Evolutionary conservation across 208 protist genomes (phyloP).

Genomic region (Trypanosoma avium): DNA sequence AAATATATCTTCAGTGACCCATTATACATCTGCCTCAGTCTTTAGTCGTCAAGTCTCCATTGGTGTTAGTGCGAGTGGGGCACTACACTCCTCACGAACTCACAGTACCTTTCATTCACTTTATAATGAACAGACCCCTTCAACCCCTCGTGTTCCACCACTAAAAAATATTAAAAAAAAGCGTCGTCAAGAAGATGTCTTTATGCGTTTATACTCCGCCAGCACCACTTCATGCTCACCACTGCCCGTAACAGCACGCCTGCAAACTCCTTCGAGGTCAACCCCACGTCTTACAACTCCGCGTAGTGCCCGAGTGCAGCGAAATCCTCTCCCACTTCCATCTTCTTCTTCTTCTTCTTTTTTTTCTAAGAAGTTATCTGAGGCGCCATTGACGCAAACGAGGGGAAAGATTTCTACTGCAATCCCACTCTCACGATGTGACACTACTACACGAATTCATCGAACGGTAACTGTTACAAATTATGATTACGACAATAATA

Average conservation of each 20-base stretch:
- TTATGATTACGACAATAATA: neutral
- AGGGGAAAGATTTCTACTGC: neutral
- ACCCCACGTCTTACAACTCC: neutral
- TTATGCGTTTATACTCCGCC: conserved; percentile 15
- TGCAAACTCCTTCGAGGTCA: neutral
- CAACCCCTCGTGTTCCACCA: neutral
- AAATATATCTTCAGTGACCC: neutral
- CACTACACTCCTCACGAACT: neutral
- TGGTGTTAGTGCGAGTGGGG: neutral
- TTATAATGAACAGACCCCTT: neutral
- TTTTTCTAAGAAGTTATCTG: too few species aligned
- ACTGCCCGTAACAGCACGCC: neutral
- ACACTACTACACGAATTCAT: neutral
- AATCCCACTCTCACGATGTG: neutral
- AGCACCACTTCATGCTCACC: neutral
- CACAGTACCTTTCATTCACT: neutral
- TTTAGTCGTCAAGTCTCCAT: neutral
- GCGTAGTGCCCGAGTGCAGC: neutral
- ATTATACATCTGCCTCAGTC: neutral
- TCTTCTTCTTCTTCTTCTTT: too few species aligned
- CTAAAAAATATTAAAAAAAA: neutral
- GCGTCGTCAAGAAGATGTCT: conserved; percentile 11
- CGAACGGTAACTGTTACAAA: neutral
- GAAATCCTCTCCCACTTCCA: too few species aligned
- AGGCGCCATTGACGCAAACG: neutral